Evolutionary conservation across 2,329 filamentous ascomycete genomes (phyloP).

Genomic region (Cercospora nicotianae): DNA sequence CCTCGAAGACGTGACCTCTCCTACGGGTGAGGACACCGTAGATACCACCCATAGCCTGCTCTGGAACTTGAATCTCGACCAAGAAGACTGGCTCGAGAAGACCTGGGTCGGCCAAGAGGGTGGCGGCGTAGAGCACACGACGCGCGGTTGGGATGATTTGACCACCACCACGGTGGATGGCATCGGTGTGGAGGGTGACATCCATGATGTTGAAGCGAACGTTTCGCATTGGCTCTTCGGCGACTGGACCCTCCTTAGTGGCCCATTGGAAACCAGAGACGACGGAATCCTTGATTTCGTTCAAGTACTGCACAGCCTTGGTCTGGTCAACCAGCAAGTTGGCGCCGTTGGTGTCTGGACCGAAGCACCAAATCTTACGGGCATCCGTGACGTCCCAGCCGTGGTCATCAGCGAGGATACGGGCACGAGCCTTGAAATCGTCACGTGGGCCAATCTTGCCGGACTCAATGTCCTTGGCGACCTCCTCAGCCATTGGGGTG

Average conservation of each 20-base stretch:
- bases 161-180: constrained; percentile 98
- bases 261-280: constrained; percentile 99
- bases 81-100: constrained; percentile 97
- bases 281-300: constrained; percentile 99
- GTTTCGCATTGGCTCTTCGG: constrained; percentile 96
- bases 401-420: constrained; percentile 92
- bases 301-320: constrained; percentile 99
- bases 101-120: constrained; percentile 86
- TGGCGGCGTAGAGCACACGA: constrained; percentile 93
- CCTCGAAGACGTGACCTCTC: constrained; percentile 98
- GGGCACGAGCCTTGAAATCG: constrained; percentile 98
- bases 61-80: constrained; percentile 98
- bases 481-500: constrained; percentile 87
- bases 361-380: constrained; percentile 99
- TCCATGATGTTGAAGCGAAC: constrained; percentile 99
- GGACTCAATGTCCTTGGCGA: constrained; percentile 81
- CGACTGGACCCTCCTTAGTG: constrained; percentile 92
- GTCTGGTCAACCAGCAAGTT: constrained; percentile 99
- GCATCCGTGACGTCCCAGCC: constrained; percentile 99
- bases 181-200: constrained; percentile 99
- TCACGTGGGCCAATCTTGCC: constrained; percentile 95
- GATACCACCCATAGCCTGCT: constrained; percentile 99
- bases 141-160: constrained; percentile 97
- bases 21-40: constrained; percentile 97
- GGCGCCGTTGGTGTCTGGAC: constrained; percentile 94